These are phyloP conservation scores for Tagetes patula DNA, from an alignment of 129 eudicot species.

Conservation along the genomic window DNA sequence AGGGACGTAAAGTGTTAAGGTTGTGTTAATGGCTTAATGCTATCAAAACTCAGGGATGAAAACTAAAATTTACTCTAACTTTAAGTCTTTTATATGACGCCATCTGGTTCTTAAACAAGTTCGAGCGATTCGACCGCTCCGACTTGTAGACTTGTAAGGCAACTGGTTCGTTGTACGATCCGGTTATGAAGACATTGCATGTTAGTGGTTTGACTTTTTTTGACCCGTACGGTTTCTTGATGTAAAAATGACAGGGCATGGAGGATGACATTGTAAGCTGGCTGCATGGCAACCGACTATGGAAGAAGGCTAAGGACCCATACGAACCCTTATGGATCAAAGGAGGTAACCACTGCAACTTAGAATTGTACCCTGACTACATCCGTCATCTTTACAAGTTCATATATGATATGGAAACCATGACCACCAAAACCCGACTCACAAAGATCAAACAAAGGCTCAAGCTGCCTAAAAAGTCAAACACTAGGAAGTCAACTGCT, in stretches of 20 bases:
- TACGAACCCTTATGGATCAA: constrained; percentile 96
- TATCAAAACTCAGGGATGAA: no score
- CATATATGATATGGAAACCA: constrained; percentile 79
- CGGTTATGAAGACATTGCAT: no score
- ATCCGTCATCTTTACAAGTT: constrained; percentile 82
- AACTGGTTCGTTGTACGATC: no score
- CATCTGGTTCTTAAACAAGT: no score
- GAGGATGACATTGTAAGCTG: constrained; percentile 91
- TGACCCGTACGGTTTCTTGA: not conserved
- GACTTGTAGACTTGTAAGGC: no score
- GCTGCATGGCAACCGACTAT: constrained; percentile 77
- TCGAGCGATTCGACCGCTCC: no score
- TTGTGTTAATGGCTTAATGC: no score
- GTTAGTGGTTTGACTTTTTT: not conserved
- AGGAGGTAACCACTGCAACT: constrained; percentile 96
- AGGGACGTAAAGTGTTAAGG: no score
- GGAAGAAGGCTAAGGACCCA: constrained; percentile 81
- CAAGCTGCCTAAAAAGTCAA: constrained; percentile 31
- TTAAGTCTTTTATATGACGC: no score
- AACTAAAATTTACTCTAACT: no score
- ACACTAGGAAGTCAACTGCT: constrained; percentile 21
- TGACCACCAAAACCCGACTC: constrained; percentile 68
- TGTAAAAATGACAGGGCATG: constrained; percentile 59
- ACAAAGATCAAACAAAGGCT: constrained; percentile 57
- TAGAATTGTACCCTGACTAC: constrained; percentile 90